These are phyloP conservation scores for Euclidium syriacum DNA, from an alignment of 345 rosid genomes.

Conservation along the genomic window DNA sequence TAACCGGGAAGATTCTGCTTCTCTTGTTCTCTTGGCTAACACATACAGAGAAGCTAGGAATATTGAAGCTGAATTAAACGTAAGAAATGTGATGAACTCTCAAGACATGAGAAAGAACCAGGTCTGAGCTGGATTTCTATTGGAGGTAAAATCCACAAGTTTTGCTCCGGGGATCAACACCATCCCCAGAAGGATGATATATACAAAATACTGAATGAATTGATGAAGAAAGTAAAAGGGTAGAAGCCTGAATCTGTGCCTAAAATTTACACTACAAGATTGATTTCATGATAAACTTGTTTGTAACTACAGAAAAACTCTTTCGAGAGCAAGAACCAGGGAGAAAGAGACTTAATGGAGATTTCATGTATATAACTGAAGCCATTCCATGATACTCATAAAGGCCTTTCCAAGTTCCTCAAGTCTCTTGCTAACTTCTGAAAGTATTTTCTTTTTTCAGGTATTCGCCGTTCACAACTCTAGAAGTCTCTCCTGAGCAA, in stretches of 20 bases:
- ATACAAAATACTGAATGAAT: slow-evolving; percentile 29
- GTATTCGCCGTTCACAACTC: not conserved
- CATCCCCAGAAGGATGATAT: slow-evolving; percentile 35
- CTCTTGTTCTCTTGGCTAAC: slow-evolving; percentile 51
- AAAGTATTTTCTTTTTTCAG: not conserved
- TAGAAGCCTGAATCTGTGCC: not conserved
- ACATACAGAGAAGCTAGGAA: slow-evolving; percentile 44
- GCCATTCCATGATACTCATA: not conserved
- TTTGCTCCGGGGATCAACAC: slow-evolving; percentile 36
- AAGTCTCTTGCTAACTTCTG: not conserved
- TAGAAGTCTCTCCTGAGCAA: slow-evolving; percentile 1
- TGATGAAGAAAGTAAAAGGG: slow-evolving; percentile 23
- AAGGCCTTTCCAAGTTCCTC: not conserved
- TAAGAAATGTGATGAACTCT: slow-evolving; percentile 39
- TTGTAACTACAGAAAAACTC: not conserved
- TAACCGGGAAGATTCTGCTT: slow-evolving; percentile 35
- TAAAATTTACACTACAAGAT: not conserved
- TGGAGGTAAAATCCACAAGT: slow-evolving; percentile 34
- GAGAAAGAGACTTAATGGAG: not conserved
- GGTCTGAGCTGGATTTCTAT: slow-evolving; percentile 54
- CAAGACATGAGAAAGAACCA: slow-evolving; percentile 47
- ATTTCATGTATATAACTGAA: slow-evolving; percentile 6
- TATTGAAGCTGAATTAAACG: slow-evolving; percentile 29
- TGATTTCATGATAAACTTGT: not conserved
- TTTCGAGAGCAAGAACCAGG: not conserved